A percentile compares a stretch with the other conserved stretches of the same genome.
Evolutionary conservation across 495 filamentous ascomycete genomes (phyloP).

Genomic region (Penicillium psychrofluorescens): DNA sequence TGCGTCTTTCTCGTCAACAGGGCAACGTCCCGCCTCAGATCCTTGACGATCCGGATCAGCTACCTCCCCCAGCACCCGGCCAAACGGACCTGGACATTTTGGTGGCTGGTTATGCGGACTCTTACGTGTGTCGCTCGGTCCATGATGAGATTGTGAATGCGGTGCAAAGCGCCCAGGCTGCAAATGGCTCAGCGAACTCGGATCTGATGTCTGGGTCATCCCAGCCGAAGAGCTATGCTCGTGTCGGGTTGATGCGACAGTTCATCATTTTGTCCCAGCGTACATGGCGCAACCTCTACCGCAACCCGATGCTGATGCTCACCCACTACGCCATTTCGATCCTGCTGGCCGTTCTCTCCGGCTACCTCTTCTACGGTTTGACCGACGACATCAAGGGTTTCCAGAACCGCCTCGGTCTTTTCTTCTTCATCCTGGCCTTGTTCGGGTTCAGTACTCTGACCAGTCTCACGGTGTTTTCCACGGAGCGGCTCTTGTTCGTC

Average conservation of each 20-base stretch:
- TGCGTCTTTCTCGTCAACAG: conserved; percentile 61
- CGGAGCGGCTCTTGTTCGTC: conserved; percentile 86
- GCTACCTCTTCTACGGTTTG: conserved; percentile 92
- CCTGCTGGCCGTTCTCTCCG: conserved; percentile 84
- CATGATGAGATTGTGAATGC: conserved; percentile 74
- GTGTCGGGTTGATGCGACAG: conserved; percentile 70
- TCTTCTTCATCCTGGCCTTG: conserved; percentile 94
- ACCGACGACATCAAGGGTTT: conserved; percentile 95
- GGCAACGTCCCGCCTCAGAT: conserved; percentile 55
- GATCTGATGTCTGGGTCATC: conserved; percentile 38
- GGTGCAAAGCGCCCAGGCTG: conserved; percentile 48
- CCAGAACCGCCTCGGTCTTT: conserved; percentile 95
- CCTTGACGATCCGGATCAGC: conserved; percentile 65
- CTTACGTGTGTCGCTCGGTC: conserved; percentile 69
- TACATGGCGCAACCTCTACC: conserved; percentile 96
- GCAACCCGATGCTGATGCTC: conserved; percentile 97
- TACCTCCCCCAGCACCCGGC: conserved; percentile 58
- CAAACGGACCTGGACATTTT: conserved; percentile 79
- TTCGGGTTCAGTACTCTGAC: conserved; percentile 97
- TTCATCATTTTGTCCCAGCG: conserved; percentile 83
- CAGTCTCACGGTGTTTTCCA: conserved; percentile 85
- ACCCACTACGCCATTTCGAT: conserved; percentile 99
- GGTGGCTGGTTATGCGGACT: conserved; percentile 64
- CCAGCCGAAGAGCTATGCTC: conserved; percentile 68
- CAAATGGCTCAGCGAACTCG: conserved; percentile 66